Conservation (phyloP, 768 basidiomycete species). For the Phaeolepiota aurea region DNA sequence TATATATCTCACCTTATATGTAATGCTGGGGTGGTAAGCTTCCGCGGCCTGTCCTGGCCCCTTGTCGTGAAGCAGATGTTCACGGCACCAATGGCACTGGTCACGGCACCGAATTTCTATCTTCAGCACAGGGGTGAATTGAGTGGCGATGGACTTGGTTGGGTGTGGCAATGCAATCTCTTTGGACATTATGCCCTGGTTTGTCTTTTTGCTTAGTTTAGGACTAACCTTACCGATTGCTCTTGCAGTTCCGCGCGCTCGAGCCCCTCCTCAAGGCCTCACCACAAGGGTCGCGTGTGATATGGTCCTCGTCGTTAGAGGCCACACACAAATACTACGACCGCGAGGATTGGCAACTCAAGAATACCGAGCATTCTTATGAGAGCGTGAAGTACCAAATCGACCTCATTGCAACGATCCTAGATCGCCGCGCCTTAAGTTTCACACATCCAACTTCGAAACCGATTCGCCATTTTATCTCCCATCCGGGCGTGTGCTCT, state of each 20-base stretch:
- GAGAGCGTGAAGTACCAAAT: conserved; percentile 71
- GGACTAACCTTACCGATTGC: conserved; percentile 3
- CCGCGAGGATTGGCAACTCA: conserved; percentile 64
- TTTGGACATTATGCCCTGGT: conserved; percentile 76
- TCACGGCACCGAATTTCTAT: conserved; percentile 51
- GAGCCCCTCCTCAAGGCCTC: conserved; percentile 42
- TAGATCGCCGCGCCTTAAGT: conserved; percentile 38
- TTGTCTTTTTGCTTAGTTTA: background rate
- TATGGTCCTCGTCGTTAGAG: conserved; percentile 78
- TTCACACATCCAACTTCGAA: conserved; percentile 11
- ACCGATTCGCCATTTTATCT: conserved; percentile 47
- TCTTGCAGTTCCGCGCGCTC: conserved; percentile 52
- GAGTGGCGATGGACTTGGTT: conserved; percentile 66
- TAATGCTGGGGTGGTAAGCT: conserved; percentile 70
- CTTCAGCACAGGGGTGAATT: conserved; percentile 48
- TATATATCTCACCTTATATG: conserved; percentile 76
- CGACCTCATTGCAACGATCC: conserved; percentile 50
- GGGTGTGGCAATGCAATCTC: conserved; percentile 80
- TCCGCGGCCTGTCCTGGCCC: conserved; percentile 44
- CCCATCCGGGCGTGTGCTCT: conserved; percentile 62
- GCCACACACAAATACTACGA: conserved; percentile 47
- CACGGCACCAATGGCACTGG: conserved; percentile 29
- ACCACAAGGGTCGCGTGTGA: conserved; percentile 45
- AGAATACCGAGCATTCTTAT: conserved; percentile 54
- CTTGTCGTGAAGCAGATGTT: conserved; percentile 38